Conservation (phyloP, 495 filamentous ascomycete species). For the Talaromyces wortmannii region DNA sequence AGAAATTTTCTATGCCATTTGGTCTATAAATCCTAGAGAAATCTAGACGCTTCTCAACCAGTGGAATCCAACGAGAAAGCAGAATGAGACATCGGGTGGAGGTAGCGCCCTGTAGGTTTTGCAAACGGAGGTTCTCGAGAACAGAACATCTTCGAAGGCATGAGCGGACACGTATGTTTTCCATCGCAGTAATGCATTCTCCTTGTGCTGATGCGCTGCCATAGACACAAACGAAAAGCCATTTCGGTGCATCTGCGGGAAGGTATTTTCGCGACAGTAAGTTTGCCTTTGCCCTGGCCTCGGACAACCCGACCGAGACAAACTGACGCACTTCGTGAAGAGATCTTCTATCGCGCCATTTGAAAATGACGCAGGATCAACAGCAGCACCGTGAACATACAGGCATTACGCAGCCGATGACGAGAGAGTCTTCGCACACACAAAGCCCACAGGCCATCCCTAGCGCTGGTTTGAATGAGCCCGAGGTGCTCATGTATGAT, state of each 20-base stretch:
- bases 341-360: constrained; percentile 7
- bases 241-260: constrained; percentile 5
- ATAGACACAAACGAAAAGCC: constrained; percentile 8
- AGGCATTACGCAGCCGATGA: neutral
- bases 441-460: neutral
- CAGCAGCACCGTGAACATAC: neutral
- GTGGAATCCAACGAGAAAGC: neutral
- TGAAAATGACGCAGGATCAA: neutral
- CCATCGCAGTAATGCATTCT: neutral
- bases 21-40: no score
- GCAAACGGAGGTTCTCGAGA: constrained; percentile 4
- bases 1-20: no score
- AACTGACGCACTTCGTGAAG: neutral
- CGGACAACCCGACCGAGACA: neutral
- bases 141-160: constrained; percentile 6
- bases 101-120: constrained; percentile 6
- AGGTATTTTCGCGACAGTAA: constrained; percentile 5
- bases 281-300: neutral
- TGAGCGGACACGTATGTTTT: constrained; percentile 7
- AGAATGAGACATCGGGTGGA: neutral
- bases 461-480: neutral
- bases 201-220: neutral
- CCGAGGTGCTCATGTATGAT: neutral
- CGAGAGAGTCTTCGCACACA: neutral
- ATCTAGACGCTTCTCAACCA: neutral